These are phyloP conservation scores for Ettlia oleoabundans DNA, from an alignment of 139 green algal species.

Conservation along the genomic window DNA sequence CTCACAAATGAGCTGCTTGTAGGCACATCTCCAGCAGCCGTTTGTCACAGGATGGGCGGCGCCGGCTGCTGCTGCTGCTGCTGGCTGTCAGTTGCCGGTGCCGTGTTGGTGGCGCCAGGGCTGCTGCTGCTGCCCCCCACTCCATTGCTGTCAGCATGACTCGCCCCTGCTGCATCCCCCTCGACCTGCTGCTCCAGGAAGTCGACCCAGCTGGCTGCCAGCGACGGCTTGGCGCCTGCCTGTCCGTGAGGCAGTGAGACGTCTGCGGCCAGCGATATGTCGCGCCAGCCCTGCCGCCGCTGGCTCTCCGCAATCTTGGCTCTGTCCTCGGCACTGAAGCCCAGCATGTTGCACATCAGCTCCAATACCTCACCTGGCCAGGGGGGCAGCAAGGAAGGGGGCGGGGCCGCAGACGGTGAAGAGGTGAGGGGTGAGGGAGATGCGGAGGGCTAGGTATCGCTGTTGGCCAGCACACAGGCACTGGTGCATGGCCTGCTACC, in stretches of 20 bases:
- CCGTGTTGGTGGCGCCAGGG: background rate
- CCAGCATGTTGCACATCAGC: conserved; percentile 42
- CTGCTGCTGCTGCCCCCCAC: background rate
- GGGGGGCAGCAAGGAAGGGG: too few species aligned
- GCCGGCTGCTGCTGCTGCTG: background rate
- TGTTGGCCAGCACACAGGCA: too few species aligned
- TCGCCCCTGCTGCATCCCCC: conserved; percentile 23
- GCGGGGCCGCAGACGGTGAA: too few species aligned
- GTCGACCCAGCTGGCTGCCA: conserved; percentile 42
- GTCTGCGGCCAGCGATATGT: conserved; percentile 16
- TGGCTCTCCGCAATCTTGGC: conserved; percentile 22
- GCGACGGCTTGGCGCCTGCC: conserved; percentile 3
- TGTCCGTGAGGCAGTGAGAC: background rate
- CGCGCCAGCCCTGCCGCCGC: conserved; percentile 2
- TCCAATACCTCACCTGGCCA: conserved; percentile 41
- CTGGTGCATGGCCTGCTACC: too few species aligned
- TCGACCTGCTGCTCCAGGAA: conserved; percentile 43
- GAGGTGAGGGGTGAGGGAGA: too few species aligned
- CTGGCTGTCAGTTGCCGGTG: background rate
- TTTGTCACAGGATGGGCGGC: background rate
- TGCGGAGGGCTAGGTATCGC: too few species aligned
- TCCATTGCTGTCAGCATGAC: background rate
- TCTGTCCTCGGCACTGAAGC: conserved; percentile 40
- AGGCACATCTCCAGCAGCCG: background rate
- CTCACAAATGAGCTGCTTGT: background rate